Conservation (phyloP, 768 basidiomycete genomes). For the Cystofilobasidium capitatum region DNA sequence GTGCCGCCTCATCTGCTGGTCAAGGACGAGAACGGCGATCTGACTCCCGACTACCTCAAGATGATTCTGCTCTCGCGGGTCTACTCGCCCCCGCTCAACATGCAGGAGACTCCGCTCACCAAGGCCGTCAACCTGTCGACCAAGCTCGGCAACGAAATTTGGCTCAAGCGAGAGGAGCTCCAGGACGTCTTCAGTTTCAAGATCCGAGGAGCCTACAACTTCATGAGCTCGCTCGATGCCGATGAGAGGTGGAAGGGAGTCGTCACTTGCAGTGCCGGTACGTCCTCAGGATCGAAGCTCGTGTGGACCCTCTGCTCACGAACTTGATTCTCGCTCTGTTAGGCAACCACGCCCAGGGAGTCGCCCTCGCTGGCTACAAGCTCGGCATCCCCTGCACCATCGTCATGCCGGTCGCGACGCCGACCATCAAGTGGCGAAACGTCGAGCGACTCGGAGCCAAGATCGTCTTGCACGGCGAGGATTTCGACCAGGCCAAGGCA, state of each 20-base stretch:
- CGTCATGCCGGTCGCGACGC: slow-evolving; percentile 92
- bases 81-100: slow-evolving; percentile 46
- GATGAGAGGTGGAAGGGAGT: slow-evolving; percentile 97
- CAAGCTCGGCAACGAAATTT: slow-evolving; percentile 83
- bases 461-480: slow-evolving; percentile 78
- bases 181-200: slow-evolving; percentile 99
- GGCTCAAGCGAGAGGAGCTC: slow-evolving; percentile 92
- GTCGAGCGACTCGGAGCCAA: slow-evolving; percentile 92
- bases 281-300: slow-evolving; percentile 43
- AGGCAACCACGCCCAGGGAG: slow-evolving; percentile 99
- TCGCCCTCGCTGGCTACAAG: slow-evolving; percentile 82
- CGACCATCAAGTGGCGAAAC: slow-evolving; percentile 89
- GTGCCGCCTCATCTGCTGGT: slow-evolving; percentile 35
- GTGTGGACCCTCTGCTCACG: background rate
- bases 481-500: slow-evolving; percentile 92
- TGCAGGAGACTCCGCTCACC: slow-evolving; percentile 64
- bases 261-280: slow-evolving; percentile 94
- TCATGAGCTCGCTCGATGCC: slow-evolving; percentile 78
- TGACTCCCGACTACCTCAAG: slow-evolving; percentile 72
- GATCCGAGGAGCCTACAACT: slow-evolving; percentile 95
- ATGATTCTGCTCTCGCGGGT: slow-evolving; percentile 83
- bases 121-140: slow-evolving; percentile 75
- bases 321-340: slow-evolving; percentile 5
- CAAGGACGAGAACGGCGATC: background rate
- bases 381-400: slow-evolving; percentile 93